phyloP scores from a whole-genome alignment of 1,284 basidiomycete genomes.

The Fomitiporia mediterranea region DNA sequence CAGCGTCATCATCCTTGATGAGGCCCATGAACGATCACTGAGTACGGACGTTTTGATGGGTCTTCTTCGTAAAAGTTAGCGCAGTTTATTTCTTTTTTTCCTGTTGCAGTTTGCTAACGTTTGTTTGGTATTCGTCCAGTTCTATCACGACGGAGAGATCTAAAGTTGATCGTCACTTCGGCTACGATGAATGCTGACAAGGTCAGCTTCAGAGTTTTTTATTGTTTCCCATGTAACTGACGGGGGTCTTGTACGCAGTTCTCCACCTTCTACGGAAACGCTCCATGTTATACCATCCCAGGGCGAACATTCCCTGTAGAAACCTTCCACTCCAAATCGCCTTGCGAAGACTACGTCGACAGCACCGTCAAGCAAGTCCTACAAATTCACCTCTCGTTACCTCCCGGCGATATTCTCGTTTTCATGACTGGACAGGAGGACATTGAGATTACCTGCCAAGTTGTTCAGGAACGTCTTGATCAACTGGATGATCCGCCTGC shows the following conservation, averaged over 20 bases:
- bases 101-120: neutral
- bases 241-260: constrained; percentile 51
- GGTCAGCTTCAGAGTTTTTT: constrained; percentile 39
- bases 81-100: constrained; percentile 5
- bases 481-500: constrained; percentile 89
- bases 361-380: constrained; percentile 96
- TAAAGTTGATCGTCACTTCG: constrained; percentile 96
- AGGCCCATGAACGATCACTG: constrained; percentile 94
- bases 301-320: constrained; percentile 99
- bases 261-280: constrained; percentile 91
- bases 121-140: constrained; percentile 45
- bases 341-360: constrained; percentile 99
- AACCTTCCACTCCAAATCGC: constrained; percentile 91
- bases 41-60: constrained; percentile 99
- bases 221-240: neutral
- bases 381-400: constrained; percentile 91
- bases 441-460: constrained; percentile 93
- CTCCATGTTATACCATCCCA: constrained; percentile 94
- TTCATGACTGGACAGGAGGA: constrained; percentile 99
- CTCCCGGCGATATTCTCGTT: constrained; percentile 94
- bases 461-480: constrained; percentile 84
- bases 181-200: constrained; percentile 99
- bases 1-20: constrained; percentile 93
- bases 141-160: constrained; percentile 82
- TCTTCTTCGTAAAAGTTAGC: constrained; percentile 83